A percentile compares a stretch with the other conserved stretches of the same genome.
These are phyloP conservation scores for Lindgomyces ingoldianus DNA, from an alignment of 495 filamentous ascomycete species.

Conservation along the genomic window DNA sequence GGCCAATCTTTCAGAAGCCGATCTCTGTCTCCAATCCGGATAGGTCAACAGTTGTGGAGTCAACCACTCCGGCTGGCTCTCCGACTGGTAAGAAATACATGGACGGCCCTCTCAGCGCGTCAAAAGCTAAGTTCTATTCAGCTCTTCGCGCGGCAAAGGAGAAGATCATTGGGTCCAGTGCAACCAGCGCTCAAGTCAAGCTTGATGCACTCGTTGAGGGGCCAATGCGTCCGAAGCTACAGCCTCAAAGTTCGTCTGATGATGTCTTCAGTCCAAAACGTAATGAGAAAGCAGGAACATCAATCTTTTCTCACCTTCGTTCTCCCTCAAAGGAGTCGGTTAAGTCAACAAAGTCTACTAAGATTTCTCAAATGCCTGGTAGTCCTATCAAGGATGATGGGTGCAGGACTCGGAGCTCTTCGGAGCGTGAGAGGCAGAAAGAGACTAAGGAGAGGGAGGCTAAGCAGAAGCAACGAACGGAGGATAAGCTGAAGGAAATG, in stretches of 20 bases:
- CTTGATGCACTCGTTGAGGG: conserved; percentile 55
- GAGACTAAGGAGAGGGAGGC: conserved; percentile 61
- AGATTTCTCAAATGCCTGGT: conserved; percentile 40
- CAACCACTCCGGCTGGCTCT: conserved; percentile 70
- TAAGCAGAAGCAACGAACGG: conserved; percentile 56
- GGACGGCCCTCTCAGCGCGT: conserved; percentile 81
- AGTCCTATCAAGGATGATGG: conserved; percentile 41
- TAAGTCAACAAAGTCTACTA: conserved; percentile 23
- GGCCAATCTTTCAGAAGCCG: conserved; percentile 49
- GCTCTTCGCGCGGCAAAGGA: conserved; percentile 83
- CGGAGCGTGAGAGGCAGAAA: conserved; percentile 68
- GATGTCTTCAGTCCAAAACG: conserved; percentile 37
- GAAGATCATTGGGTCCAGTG: conserved; percentile 77
- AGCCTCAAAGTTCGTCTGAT: conserved; percentile 23
- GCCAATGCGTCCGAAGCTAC: conserved; percentile 38
- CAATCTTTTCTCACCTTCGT: conserved; percentile 27
- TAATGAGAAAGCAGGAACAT: conserved; percentile 18
- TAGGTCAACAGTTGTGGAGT: conserved; percentile 49
- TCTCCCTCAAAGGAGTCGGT: conserved; percentile 32
- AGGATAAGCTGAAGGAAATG: conserved; percentile 64
- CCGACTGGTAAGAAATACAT: conserved; percentile 61
- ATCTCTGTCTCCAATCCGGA: conserved; percentile 65
- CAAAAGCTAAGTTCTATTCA: conserved; percentile 83
- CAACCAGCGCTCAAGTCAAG: conserved; percentile 74
- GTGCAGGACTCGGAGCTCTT: conserved; percentile 70